Conservation (phyloP, 2,329 filamentous ascomycete species). For the Hypoxylon sp. region DNA sequence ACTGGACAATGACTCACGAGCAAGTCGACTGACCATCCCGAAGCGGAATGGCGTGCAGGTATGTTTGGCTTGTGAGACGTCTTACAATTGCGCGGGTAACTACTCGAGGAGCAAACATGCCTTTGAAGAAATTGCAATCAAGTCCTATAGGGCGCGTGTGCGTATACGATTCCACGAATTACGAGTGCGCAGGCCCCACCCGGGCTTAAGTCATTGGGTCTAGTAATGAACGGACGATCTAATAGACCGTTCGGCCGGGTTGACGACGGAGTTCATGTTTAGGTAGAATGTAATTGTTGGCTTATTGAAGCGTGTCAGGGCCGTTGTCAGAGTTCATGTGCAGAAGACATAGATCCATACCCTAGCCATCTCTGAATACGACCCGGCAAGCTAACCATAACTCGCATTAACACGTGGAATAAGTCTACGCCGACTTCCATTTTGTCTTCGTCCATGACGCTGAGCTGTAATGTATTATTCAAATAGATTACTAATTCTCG, state of each 20-base stretch:
- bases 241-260: neutral
- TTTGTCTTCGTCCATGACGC: neutral
- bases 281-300: neutral
- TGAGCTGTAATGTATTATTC: neutral
- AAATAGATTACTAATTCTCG: neutral
- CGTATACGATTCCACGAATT: neutral
- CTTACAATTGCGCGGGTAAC: neutral
- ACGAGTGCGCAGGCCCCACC: neutral
- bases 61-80: neutral
- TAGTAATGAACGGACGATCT: neutral
- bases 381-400: neutral
- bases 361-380: no score
- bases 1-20: slow-evolving; percentile 27
- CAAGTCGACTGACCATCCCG: slow-evolving; percentile 4
- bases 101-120: neutral
- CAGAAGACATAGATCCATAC: neutral
- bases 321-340: neutral
- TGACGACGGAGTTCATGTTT: neutral
- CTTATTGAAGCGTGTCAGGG: neutral
- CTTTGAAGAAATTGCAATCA: neutral
- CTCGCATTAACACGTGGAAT: neutral
- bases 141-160: slow-evolving; percentile 1
- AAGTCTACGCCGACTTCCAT: neutral
- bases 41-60: slow-evolving; percentile 17
- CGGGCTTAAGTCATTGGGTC: neutral